Conservation (phyloP, 768 basidiomycete species). For the Agaricus bisporus region DNA sequence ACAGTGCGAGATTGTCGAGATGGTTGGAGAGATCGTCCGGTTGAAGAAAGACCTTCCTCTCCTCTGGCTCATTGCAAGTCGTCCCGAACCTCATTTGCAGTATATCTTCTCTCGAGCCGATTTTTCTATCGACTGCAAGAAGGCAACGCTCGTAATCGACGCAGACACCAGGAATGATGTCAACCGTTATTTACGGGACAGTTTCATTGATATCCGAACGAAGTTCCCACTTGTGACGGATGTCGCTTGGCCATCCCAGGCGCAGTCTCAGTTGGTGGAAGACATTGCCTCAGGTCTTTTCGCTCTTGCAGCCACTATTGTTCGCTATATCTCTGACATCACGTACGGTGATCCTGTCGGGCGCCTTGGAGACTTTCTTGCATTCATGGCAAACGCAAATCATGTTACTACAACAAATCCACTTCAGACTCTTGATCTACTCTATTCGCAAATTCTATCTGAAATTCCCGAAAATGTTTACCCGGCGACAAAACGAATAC, state of each 20-base stretch:
- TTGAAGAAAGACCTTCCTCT: no score
- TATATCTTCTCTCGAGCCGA: no score
- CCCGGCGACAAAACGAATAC: neutral
- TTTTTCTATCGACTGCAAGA: no score
- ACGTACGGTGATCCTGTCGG: neutral
- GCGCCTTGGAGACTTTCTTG: neutral
- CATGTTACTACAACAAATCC: neutral
- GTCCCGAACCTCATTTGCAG: no score
- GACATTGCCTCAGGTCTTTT: neutral
- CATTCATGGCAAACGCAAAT: neutral
- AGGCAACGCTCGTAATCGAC: no score
- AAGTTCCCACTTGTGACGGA: no score
- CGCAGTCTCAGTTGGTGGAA: neutral
- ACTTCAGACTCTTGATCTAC: slow-evolving; percentile 2
- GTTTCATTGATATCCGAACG: no score
- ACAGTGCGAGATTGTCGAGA: slow-evolving; percentile 1
- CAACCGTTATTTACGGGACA: no score
- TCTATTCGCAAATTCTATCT: neutral
- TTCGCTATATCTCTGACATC: slow-evolving; percentile 6
- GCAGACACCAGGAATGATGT: no score
- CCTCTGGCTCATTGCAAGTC: no score
- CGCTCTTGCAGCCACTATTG: neutral
- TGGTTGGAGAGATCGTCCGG: no score
- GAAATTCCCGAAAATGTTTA: neutral
- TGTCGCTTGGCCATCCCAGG: neutral